A percentile compares a stretch with the other conserved stretches of the same genome.
phyloP scores from a whole-genome alignment of 2,329 filamentous ascomycete species.

The Ophiostoma quercus region DNA sequence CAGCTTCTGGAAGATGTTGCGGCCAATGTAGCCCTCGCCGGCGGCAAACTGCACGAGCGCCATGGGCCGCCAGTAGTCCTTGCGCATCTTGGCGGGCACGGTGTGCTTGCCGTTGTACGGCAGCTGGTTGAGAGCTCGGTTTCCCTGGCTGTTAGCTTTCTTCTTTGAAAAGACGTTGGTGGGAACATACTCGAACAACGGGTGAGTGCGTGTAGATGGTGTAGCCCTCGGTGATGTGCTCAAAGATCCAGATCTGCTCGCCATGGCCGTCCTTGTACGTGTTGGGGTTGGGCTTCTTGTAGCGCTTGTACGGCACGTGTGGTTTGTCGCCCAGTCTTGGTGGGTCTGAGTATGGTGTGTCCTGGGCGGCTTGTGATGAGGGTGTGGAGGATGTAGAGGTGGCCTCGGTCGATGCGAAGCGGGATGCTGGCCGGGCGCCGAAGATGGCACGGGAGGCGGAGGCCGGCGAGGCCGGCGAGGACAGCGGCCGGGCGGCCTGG shows the following conservation, averaged over 20 bases:
- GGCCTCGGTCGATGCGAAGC: constrained; percentile 7
- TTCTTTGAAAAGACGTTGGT: not conserved
- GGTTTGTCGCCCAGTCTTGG: constrained; percentile 11
- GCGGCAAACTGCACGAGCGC: constrained; percentile 54
- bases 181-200: constrained; percentile 39
- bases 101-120: constrained; percentile 65
- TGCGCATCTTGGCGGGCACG: constrained; percentile 57
- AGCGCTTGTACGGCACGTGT: constrained; percentile 24
- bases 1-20: constrained; percentile 57
- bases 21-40: constrained; percentile 50
- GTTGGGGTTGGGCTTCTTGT: constrained; percentile 29
- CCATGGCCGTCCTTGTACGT: constrained; percentile 42
- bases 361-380: not conserved
- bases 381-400: not conserved
- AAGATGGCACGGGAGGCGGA: not conserved
- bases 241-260: constrained; percentile 54
- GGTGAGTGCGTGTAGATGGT: constrained; percentile 49
- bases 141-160: constrained; percentile 27
- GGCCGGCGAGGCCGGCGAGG: not conserved
- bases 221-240: constrained; percentile 46
- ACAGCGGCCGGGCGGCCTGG: constrained; percentile 16
- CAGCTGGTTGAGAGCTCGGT: constrained; percentile 37
- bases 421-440: not conserved
- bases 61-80: constrained; percentile 62
- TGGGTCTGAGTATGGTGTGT: not conserved